Evolutionary conservation across 176 grass and related monocot species (phyloP), one percentile per base, ranked within the genome.

Genomic region (Eremochloa ophiuroides): DNA sequence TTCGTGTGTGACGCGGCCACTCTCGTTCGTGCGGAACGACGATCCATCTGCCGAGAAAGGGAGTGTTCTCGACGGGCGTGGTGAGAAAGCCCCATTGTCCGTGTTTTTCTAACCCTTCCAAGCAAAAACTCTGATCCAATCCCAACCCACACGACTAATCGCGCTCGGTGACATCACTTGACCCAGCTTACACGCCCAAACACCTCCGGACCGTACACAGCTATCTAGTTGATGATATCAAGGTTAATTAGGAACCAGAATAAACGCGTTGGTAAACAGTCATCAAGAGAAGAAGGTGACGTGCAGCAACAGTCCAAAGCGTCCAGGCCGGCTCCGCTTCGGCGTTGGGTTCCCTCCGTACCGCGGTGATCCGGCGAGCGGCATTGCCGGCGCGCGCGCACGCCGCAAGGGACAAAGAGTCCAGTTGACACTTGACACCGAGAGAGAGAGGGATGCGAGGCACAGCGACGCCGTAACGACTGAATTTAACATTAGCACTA

Each of bases 381-480:
- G 51, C 33, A 26, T 38, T 40, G 40, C 25, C 67, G 41, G 70
- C 70, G 28, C 66, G 38, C 70, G 25, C 15, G 26, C 27, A 14
- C 22, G 63, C 40, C 20, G 65, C 72, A 51, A 23, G 44, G 47
- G 80, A 74, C 80, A 31, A 38, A 29, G 74, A 38, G 1, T 1
- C 28, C 67, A 73, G 42, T 14, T 22, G 2, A 62, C 39, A 35
- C 15, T 14, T 22, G 2, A 62, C 39, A 35, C 15, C 25, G 27
- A 20, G 23, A 46, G 42, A n/a, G 37, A 34, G n/a, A 4, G 40
- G 12, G 76, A 64, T 30, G 76, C 53, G 31, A 26, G 58, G 66
- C 26, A 71, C 34, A 80, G 69, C 8, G 84, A 86, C 39, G 77
- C 84, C 46, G 76, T 42, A 85, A 2, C 66, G 11, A 23, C 82